Percentiles rank a stretch among this genome's conserved stretches.
Evolutionary conservation across 805 yeast genomes (phyloP).

Genomic region (Nakazawaea anatomiae): DNA sequence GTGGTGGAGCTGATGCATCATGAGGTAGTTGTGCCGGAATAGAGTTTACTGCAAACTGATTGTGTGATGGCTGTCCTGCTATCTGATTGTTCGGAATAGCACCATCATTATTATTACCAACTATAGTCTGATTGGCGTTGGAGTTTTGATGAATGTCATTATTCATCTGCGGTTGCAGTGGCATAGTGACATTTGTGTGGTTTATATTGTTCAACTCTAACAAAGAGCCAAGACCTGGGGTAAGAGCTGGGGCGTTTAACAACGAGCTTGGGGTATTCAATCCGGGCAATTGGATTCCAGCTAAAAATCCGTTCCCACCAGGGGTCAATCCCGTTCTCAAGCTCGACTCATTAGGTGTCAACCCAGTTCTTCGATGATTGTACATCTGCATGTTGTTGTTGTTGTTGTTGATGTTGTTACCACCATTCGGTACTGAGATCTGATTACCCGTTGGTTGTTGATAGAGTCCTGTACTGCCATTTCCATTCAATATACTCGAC

Average conservation of each 20-base stretch:
- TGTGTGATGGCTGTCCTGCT: too few species aligned
- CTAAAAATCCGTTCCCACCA: slow-evolving; percentile 37
- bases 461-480: not conserved
- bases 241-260: slow-evolving; percentile 29
- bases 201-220: slow-evolving; percentile 11
- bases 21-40: too few species aligned
- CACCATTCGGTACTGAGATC: not conserved
- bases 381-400: slow-evolving; percentile 12
- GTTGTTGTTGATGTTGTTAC: too few species aligned
- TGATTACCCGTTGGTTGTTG: not conserved
- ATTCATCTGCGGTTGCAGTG: not conserved
- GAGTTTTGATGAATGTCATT: too few species aligned
- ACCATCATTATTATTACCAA: too few species aligned
- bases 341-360: slow-evolving; percentile 73
- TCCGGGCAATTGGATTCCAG: slow-evolving; percentile 29
- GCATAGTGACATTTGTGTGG: not conserved
- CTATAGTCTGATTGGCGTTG: too few species aligned
- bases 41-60: too few species aligned
- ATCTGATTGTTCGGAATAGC: too few species aligned
- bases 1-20: slow-evolving; percentile 10
- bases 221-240: slow-evolving; percentile 36
- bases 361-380: slow-evolving; percentile 43
- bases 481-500: slow-evolving; percentile 4
- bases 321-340: slow-evolving; percentile 71
- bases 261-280: slow-evolving; percentile 15